Evolutionary conservation across 2,329 filamentous ascomycete species (phyloP), one percentile per base, ranked within the genome.

Genomic region (Chaetomiaceae sp.): DNA sequence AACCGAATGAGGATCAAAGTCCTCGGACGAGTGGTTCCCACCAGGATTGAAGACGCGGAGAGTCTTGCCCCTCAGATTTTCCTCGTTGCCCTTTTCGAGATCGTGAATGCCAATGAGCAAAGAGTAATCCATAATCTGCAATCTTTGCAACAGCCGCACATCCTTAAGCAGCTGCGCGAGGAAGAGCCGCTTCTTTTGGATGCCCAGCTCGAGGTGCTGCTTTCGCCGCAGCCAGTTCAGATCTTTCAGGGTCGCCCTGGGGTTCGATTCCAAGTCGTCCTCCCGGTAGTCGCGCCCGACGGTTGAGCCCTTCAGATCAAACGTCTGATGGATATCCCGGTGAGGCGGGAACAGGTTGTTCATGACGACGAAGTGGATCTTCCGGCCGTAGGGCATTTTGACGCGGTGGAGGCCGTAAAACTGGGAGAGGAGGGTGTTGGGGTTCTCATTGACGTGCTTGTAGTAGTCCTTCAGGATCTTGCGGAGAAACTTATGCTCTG

Each of bases 341-440:
- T 99, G 93, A 6, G 93, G 92, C 12, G 93, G 93, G 65, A 99
- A 99, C 14, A 99, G 79, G 68, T 99, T 99, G 75, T 99, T 99
- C 93, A 99, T 99, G 66, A 99, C 91, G 54, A 99, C 93, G 62
- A 99, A 99, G 70, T 99, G 93, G 49, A 97, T 96, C 73, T 99
- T 99, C 65, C 92, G 86, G 56, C 93, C 93, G 66, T 96, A 97
- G 0, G 92, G 90, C 75, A 96, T 95, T 78, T 99, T 99, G 63
- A 99, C 93, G 54, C 93, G 85, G 70, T 99, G 93, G 16, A 99
- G 77, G 43, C 93, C 93, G 65, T 97, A 99, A 66, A 99, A 99
- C 64, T 99, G 93, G 17, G 92, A 97, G 44, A 99, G 84, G 21
- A 99, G 78, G 0, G 95, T 99, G 70, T 99, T 96, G 6, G 93